Percentiles rank a stretch among this genome's conserved stretches.
phyloP scores from a whole-genome alignment of 129 eudicot species.

The Helianthus tuberosus region DNA sequence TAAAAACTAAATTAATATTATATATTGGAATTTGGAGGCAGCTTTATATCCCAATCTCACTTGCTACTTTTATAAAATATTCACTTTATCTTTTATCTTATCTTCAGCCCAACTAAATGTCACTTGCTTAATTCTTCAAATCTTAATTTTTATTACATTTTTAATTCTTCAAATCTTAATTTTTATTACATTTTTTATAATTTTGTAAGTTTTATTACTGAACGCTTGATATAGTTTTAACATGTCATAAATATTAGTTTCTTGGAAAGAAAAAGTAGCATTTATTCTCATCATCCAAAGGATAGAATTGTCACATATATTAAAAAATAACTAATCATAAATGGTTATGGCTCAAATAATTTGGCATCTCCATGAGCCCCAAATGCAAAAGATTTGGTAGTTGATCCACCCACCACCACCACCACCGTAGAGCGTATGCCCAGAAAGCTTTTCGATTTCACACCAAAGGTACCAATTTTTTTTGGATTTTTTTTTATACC shows the following conservation, averaged over 20 bases:
- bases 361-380: too few species aligned
- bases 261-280: not conserved
- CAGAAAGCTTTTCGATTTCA: too few species aligned
- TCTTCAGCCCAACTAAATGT: slow-evolving; percentile 30
- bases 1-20: slow-evolving; percentile 3
- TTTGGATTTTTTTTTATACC: too few species aligned
- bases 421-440: too few species aligned
- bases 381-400: too few species aligned
- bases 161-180: too few species aligned
- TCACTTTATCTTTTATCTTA: slow-evolving; percentile 43
- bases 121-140: not conserved
- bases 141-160: not conserved
- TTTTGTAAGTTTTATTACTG: not conserved
- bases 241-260: not conserved
- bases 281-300: not conserved
- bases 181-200: too few species aligned
- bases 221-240: not conserved
- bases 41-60: slow-evolving; percentile 39
- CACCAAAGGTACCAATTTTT: too few species aligned
- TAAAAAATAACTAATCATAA: not conserved
- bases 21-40: slow-evolving; percentile 37
- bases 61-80: slow-evolving; percentile 29
- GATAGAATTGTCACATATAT: not conserved
- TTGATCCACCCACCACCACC: too few species aligned
- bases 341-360: too few species aligned